phyloP scores from a whole-genome alignment of 225 moss, liverwort and hornwort species.

The Straminergon stramineum region DNA sequence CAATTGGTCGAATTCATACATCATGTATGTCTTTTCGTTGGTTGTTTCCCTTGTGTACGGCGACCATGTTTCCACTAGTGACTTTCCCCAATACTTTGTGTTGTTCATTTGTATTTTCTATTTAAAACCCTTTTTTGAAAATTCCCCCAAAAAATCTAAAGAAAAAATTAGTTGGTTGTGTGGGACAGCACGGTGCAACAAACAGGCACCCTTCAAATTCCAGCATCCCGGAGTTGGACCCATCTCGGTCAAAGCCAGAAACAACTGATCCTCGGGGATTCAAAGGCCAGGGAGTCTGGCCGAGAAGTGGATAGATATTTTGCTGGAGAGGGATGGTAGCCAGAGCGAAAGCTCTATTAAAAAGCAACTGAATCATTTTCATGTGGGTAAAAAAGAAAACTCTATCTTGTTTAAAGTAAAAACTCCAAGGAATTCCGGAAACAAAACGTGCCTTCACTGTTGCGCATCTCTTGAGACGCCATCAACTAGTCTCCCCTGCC shows the following conservation, averaged over 20 bases:
- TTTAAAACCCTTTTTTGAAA: not conserved
- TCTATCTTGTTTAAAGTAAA: not conserved
- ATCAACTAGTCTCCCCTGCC: not conserved
- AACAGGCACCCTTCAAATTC: not conserved
- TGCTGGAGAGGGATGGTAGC: not conserved
- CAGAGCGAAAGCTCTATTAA: not conserved
- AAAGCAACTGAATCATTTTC: not conserved
- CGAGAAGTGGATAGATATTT: not conserved
- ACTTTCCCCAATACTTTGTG: not conserved
- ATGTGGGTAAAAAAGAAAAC: not conserved
- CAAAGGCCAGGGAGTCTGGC: not conserved
- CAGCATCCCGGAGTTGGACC: not conserved
- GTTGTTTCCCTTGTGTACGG: fast-evolving
- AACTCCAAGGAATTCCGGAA: not conserved
- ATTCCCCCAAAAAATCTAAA: not conserved
- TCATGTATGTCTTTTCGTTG: not conserved
- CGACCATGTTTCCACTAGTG: not conserved
- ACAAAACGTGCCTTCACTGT: too few relatives aligned
- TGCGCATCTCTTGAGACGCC: not conserved
- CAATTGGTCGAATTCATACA: not conserved
- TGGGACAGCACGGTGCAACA: not conserved
- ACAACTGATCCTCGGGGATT: not conserved
- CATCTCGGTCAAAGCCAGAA: not conserved
- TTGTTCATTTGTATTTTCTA: not conserved
- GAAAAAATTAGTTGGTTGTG: not conserved